phyloP scores from a whole-genome alignment of 768 basidiomycete genomes.

The Mycena galericulata region DNA sequence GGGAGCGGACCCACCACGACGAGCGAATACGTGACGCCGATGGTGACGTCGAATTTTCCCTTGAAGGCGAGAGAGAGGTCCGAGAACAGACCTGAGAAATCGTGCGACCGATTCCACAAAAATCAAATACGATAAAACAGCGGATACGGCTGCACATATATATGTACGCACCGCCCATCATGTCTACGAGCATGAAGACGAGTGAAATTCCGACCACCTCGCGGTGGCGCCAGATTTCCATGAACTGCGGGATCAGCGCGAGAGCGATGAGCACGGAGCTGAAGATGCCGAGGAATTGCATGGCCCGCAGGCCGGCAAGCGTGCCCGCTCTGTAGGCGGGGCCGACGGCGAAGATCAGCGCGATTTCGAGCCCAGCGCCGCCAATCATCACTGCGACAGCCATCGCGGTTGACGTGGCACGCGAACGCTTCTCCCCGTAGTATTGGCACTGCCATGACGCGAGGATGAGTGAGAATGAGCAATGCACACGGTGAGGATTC shows the following conservation, averaged over 20 bases:
- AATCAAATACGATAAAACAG: not conserved
- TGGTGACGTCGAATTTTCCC: constrained; percentile 68
- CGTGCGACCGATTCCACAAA: not conserved
- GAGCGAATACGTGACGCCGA: constrained; percentile 68
- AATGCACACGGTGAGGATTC: too few relatives aligned
- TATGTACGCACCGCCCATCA: constrained; percentile 67
- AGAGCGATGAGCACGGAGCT: constrained; percentile 66
- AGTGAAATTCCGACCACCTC: constrained; percentile 77
- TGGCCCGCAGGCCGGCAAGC: constrained; percentile 38
- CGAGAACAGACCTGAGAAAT: constrained; percentile 59
- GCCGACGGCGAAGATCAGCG: constrained; percentile 68
- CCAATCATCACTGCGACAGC: constrained; percentile 53
- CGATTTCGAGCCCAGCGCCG: constrained; percentile 68
- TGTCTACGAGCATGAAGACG: constrained; percentile 75
- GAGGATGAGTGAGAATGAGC: too few relatives aligned
- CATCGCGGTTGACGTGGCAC: constrained; percentile 47
- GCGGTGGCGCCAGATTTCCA: constrained; percentile 74
- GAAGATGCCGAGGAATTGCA: constrained; percentile 71
- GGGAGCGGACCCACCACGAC: constrained; percentile 62
- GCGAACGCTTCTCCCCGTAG: constrained; percentile 62
- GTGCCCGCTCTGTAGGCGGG: constrained; percentile 50
- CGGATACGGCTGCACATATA: too few relatives aligned
- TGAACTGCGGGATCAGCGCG: constrained; percentile 70
- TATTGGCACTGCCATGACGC: constrained; percentile 69
- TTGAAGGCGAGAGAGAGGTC: constrained; percentile 75